Base-by-base conservation (phyloP, 1,139 yeast genomes). In the Pichia sp. region DNA sequence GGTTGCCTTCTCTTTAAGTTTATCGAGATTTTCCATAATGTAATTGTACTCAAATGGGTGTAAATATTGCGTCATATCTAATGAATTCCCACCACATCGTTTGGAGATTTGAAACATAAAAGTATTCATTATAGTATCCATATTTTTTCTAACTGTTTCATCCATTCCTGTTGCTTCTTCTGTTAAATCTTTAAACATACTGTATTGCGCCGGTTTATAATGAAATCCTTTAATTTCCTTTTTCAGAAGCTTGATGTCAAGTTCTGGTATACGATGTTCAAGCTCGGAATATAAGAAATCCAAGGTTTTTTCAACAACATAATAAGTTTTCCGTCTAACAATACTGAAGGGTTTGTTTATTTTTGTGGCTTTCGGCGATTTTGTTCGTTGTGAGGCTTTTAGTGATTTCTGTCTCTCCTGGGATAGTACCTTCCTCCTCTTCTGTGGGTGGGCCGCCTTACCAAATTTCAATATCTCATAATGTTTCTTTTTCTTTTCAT, bases 31-130 rank as follows among this genome's bases (percentile, higher is more conserved):
- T 2, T 30, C 29, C 45, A 49, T 52, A 20, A 58, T 45, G 42
- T 52, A 56, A 20, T 51, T 34, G 33, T 52, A 56, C 29, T 58
- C 61, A 23, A 49, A 43, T 24, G 58, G 59, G 39, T 58, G 61
- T 10, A 57, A 43, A 42, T 43, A 55, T 28, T 46, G 42, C 1
- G 30, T 31, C 6, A 45, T 9, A 26, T 53, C 58, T 10, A 48
- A 28, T 1, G 37, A 34, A 11, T 37, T 32, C 3, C 55, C 55
- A 20, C 43, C 48, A 16, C 45, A 51, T 40, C 51, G 48, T 33
- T 52, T 56, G 9, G 29, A 44, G 2, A 42, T 30, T 30, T 56
- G 60, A 25, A 45, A 22, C 6, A 54, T 32, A 31, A 53, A 53
- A 12, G 50, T 49, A 36, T 52, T 51, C 29, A 58, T 36, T 10